Base-by-base conservation (phyloP, 2,329 filamentous ascomycete species). In the Calonectria pteridis region DNA sequence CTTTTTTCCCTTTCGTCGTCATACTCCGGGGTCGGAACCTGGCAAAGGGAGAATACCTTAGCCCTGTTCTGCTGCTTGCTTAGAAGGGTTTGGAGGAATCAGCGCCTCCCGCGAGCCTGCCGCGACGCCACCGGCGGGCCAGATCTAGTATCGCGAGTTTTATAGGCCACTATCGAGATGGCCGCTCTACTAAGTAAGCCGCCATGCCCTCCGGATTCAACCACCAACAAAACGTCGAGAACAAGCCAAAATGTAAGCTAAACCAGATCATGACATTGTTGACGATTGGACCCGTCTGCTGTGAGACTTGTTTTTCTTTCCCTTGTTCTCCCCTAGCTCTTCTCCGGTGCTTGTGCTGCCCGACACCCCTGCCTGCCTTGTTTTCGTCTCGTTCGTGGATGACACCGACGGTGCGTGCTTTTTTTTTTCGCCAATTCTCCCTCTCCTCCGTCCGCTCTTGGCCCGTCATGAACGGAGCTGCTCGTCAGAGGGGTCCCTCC, bases 401-500 rank as follows among this genome's bases (percentile, higher is more conserved):
- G 29, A 49, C 18, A 40, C 55, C 23, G 23, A 70, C 11, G 49
- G 49, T 71, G 40, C 43, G 67, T 29, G 46, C 63, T 68, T 72
- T 63, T 62, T 55, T 55, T 68, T 72, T 63, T 62, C 46, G 26
- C 31, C 33, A 28, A 10, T 40, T 37, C 31, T 40, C 55, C n/a
- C 18, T 26, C 23, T 33, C 31, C 58, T 37, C 62, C 69, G 63
- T 51, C 62, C 23, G 11, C 16, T 43, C 58, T 35, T 14, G 59
- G 26, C 66, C 69, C 75, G 63, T 78, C 73, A 73, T 62, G 67
- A 72, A 78, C 58, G 66, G 65, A 72, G 62, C 26, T 29, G 23
- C 51, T 46, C 65, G 58, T 59, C 50, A 62, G 35, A 33, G 37
- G n/a, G 9, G 14, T 46, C 67, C 20, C 20, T 14, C 35, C 35